These are phyloP conservation scores for Aspergillus asperescens DNA, from an alignment of 495 filamentous ascomycete genomes.

Conservation along the genomic window DNA sequence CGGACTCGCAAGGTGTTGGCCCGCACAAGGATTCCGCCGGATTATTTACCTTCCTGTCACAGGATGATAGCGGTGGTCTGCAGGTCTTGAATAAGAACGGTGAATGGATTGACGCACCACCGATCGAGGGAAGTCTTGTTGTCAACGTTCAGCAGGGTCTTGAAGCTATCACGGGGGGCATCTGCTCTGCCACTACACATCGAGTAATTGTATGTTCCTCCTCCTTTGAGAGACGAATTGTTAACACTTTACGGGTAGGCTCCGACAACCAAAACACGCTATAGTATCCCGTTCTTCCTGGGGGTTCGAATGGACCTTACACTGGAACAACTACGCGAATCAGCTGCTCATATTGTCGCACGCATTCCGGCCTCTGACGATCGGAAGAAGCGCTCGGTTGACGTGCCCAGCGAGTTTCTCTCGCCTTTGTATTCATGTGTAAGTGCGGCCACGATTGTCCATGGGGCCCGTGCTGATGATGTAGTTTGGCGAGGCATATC, in stretches of 20 bases:
- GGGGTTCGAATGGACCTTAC: slow-evolving; percentile 75
- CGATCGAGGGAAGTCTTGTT: slow-evolving; percentile 45
- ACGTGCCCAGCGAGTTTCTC: slow-evolving; percentile 42
- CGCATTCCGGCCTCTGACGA: slow-evolving; percentile 33
- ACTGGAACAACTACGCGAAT: slow-evolving; percentile 49
- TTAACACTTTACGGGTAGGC: slow-evolving; percentile 24
- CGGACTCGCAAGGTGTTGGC: slow-evolving; percentile 69
- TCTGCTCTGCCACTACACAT: slow-evolving; percentile 82
- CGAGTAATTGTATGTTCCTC: slow-evolving; percentile 52
- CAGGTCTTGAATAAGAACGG: slow-evolving; percentile 48
- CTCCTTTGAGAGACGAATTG: background rate
- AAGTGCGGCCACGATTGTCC: slow-evolving; percentile 9
- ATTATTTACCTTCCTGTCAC: slow-evolving; percentile 49
- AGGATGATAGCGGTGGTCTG: slow-evolving; percentile 50
- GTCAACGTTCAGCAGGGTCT: slow-evolving; percentile 75
- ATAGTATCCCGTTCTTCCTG: slow-evolving; percentile 86
- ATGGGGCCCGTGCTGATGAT: background rate
- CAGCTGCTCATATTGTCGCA: slow-evolving; percentile 34
- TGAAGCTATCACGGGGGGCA: slow-evolving; percentile 82
- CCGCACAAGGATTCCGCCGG: slow-evolving; percentile 86
- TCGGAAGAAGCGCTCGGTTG: slow-evolving; percentile 35
- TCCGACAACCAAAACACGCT: slow-evolving; percentile 50
- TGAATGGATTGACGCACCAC: slow-evolving; percentile 46
- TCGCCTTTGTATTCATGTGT: slow-evolving; percentile 40
- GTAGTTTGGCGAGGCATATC: slow-evolving; percentile 45